Evolutionary conservation across 164 flowering plant genomes (phyloP), one percentile per base, ranked within the genome.

Genomic region (Chimonanthus praecox): DNA sequence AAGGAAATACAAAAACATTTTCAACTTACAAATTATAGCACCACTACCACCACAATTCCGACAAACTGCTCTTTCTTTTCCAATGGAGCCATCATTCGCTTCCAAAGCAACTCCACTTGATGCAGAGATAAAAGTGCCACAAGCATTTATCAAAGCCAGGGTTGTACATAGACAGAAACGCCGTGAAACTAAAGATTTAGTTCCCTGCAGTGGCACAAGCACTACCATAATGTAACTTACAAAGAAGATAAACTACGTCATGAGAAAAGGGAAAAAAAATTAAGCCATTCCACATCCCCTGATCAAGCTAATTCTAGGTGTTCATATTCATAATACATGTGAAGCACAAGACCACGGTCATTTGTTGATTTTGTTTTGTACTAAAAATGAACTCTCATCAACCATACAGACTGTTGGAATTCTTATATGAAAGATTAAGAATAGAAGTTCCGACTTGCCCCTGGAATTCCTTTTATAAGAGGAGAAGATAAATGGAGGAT

Each of bases 11-110:
- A 63, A 43, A 67, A 10, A 33, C 46, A 49, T 18, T 58, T 11
- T 33, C 72, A 16, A 82, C 97, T 91, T 84, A 94, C 99, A 94
- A 7, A 94, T 84, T 62, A 94, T 77, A 80, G 94, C 95, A 73
- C 99, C 98, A 85, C 92, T 87, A 48, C 97, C 99, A 70, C 81
- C 77, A 86, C 99, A 94, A 74, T 92, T 94, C 47, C 97, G 85
- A 80, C 99, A 94, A 8, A 73, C 97, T 49, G 92, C 76, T 73
- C 73, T 83, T 72, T 87, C 91, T 70, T 79, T 84, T 75, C 75
- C 88, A 50, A 50, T 6, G 15, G 64, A 64, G 18, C 67, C 71
- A 64, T 49, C 74, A 70, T 58, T 71, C 16, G 33, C 54, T 61
- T 87, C 93, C 71, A 77, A 16, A 73, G 90, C 85, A 67, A 47